A percentile compares a stretch with the other conserved stretches of the same genome.
phyloP scores from a whole-genome alignment of 2,329 filamentous ascomycete genomes.

The Biscogniauxia marginata region DNA sequence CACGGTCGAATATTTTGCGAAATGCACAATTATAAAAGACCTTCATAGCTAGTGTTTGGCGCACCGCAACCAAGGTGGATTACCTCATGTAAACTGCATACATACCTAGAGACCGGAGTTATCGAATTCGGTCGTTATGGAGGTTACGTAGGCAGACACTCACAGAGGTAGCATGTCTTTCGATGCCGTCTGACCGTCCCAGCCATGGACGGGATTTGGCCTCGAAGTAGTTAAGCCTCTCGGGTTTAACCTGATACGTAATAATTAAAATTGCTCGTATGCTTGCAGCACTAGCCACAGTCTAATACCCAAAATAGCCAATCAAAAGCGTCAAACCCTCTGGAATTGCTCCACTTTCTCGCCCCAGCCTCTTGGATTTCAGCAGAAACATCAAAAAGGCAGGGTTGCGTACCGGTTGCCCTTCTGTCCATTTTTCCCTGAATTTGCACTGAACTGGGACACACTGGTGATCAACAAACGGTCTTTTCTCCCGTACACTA shows the following conservation, averaged over 20 bases:
- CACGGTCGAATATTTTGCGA: too few relatives aligned
- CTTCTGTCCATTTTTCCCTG: constrained; percentile 10
- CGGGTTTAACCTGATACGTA: neutral
- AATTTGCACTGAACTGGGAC: constrained; percentile 13
- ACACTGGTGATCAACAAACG: constrained; percentile 15
- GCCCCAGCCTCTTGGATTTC: constrained; percentile 25
- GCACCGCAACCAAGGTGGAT: too few relatives aligned
- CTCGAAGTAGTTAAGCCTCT: neutral
- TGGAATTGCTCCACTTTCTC: constrained; percentile 5
- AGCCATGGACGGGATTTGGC: neutral
- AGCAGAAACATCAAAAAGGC: constrained; percentile 9
- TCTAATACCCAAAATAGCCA: constrained; percentile 7
- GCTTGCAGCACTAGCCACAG: constrained; percentile 14
- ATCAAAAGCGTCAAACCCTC: constrained; percentile 4
- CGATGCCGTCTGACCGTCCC: too few relatives aligned
- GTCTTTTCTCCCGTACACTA: constrained; percentile 9
- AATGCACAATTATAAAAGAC: too few relatives aligned
- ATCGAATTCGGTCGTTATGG: too few relatives aligned
- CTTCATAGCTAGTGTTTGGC: too few relatives aligned
- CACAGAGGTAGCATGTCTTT: too few relatives aligned
- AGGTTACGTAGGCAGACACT: too few relatives aligned
- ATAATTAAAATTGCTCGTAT: neutral
- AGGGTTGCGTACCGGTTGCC: constrained; percentile 8
- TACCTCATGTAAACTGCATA: too few relatives aligned
- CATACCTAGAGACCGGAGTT: too few relatives aligned